These are phyloP conservation scores for Wickerhamomyces sydowiorum DNA, from an alignment of 805 yeast genomes.

Conservation along the genomic window DNA sequence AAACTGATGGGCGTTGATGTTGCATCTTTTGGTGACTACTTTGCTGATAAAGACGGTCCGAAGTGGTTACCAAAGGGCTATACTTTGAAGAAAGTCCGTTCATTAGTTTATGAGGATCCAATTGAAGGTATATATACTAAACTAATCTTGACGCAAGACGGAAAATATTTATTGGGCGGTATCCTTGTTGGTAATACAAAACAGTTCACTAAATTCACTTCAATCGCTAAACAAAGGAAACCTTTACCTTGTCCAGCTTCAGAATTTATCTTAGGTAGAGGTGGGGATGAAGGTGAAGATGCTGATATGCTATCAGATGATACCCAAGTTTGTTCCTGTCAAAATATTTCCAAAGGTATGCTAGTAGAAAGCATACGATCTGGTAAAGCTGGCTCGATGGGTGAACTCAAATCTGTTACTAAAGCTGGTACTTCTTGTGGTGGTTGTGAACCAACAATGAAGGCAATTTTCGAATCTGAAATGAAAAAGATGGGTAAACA, in stretches of 20 bases:
- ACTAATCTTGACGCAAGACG: conserved; percentile 28
- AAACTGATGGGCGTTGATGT: conserved; percentile 34
- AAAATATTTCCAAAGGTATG: conserved; percentile 28
- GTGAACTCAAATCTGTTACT: conserved; percentile 28
- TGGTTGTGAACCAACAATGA: conserved; percentile 32
- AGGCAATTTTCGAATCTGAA: conserved; percentile 29
- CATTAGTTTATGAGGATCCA: conserved; percentile 27
- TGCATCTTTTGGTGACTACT: conserved; percentile 33
- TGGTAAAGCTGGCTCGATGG: conserved; percentile 24
- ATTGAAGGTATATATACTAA: conserved; percentile 29
- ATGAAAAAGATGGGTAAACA: conserved; percentile 30
- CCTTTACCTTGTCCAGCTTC: conserved; percentile 26
- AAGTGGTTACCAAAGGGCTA: conserved; percentile 26
- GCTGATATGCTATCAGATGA: conserved; percentile 26
- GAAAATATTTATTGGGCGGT: conserved; percentile 31
- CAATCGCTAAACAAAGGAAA: conserved; percentile 24
- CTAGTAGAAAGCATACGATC: conserved; percentile 24
- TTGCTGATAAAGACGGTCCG: conserved; percentile 30
- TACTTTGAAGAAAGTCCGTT: conserved; percentile 17
- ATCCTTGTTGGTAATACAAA: conserved; percentile 29
- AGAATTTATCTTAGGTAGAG: conserved; percentile 24
- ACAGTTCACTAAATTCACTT: conserved; percentile 27
- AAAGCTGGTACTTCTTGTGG: conserved; percentile 36
- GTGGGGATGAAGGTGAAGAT: conserved; percentile 24
- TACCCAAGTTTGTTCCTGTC: conserved; percentile 32